Evolutionary conservation across 208 protist species (phyloP), one percentile per base, ranked within the genome.

Genomic region (Leishmania major): DNA sequence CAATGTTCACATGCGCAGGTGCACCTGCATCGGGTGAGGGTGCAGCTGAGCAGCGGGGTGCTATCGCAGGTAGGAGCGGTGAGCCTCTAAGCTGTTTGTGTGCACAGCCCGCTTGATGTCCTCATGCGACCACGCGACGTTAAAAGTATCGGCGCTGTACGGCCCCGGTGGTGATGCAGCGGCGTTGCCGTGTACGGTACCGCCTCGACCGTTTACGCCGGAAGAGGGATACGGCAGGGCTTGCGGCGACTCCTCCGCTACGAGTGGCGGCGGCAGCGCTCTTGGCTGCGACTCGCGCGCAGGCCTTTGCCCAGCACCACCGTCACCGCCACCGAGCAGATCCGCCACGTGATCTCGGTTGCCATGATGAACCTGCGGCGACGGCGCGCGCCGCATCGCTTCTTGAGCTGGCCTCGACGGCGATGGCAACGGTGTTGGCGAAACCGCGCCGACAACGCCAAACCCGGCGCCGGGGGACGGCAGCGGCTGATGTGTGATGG

Each of bases 101-200:
- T 69, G 49, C 7, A 88, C 82, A n/a, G 82, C 60, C 15, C 82
- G 84, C 19, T 84, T 81, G 35, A 96, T 81, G 49, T 92, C 87
- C 5, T 95, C 89, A 60, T 96, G 93, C 13, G 93, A 93, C 92
- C 93, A 96, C 51, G 79, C 28, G 22, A 53, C 17, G 45, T 74
- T 74, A 19, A 74, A n/a, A 31, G 11, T 25, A 35, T 74, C 28
- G 28, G 5, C 70, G 15, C 40, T 11, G 28, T 19, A 83, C 31
- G 66, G 47, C 45, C 57, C 73, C 25, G 66, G 1, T 4, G 53
- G 19, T 19, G 57, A 6, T 60, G 75, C 15, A 19, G 55, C 57
- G 17, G 57, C 40, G 19, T n/a, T 15, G 19, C 35, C 25, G 19
- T 28, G 75, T 10, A 40, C 11, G 4, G 2, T 5, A 17, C 37